Base-by-base conservation (phyloP, 495 filamentous ascomycete species). In the Xylaria venustula region DNA sequence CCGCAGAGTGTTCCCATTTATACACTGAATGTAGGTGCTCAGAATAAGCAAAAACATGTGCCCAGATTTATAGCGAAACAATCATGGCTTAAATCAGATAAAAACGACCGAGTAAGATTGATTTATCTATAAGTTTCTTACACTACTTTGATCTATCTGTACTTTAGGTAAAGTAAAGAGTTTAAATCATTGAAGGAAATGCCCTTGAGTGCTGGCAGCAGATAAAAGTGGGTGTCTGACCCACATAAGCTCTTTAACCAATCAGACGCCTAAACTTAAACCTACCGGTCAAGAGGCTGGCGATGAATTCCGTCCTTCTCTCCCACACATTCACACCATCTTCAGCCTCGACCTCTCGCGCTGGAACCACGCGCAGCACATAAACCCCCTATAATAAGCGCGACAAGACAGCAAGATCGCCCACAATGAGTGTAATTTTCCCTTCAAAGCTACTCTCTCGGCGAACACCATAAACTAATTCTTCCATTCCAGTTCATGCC, bases 401-500 rank as follows among this genome's bases (percentile, higher is more conserved):
- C 57, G 30, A 52, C 59, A 40, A 58, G 52, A 62, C 25, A 58
- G 37, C 26, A 19, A 28, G n/a, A 54, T 45, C 42, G 19, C 55
- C 62, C 58, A 64, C 58, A 53, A 71, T 71, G 69, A 71, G 69
- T 69, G 69, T 69, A 58, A 64, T 67, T 25, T 48, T 25, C 19
- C 6, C 15, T 30, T 12, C 6, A n/a, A n/a, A n/a, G n/a, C n/a
- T n/a, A 23, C 15, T 19, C 25, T 28, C 25, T 25, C 7, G 2
- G 9, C n/a, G 11, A 4, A 7, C 32, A 46, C 8, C 15, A 45
- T 5, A 15, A 44, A 55, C 64, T 56, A 63, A 66, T 30, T 22
- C 25, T 1, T 52, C 53, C 22, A 41, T 26, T 17, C 57, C 66
- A 90, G 85, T 88, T 93, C 75, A 85, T 91, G 73, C 92, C 92